A percentile compares a stretch with the other conserved stretches of the same genome.
These are phyloP conservation scores for Canariomyces notabilis DNA, from an alignment of 2,329 filamentous ascomycete genomes.

Conservation along the genomic window DNA sequence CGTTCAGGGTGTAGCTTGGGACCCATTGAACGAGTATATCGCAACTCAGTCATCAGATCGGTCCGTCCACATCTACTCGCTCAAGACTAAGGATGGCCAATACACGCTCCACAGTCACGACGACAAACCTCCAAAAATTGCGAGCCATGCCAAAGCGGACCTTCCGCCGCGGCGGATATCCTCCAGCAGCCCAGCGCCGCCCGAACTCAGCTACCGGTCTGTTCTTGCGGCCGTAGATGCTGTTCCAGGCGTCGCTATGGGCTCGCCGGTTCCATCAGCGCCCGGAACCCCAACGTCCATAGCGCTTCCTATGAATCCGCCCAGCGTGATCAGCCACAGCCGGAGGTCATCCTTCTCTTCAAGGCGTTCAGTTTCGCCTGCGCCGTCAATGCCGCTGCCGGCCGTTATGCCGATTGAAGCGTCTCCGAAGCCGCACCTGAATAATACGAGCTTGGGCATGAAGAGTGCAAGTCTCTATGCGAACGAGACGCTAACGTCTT, in stretches of 20 bases:
- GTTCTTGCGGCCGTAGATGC: constrained; percentile 55
- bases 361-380: constrained; percentile 84
- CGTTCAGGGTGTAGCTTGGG: constrained; percentile 97
- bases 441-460: constrained; percentile 55
- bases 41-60: constrained; percentile 97
- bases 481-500: constrained; percentile 94
- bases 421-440: constrained; percentile 70
- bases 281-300: constrained; percentile 90
- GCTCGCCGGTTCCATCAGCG: constrained; percentile 83
- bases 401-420: constrained; percentile 92
- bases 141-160: constrained; percentile 76
- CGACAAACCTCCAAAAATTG: constrained; percentile 70
- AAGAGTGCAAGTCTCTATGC: constrained; percentile 89
- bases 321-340: constrained; percentile 81
- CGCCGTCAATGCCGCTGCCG: constrained; percentile 86
- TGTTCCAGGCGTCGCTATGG: constrained; percentile 51
- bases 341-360: constrained; percentile 90
- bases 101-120: constrained; percentile 66
- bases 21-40: constrained; percentile 95
- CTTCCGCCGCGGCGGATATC: constrained; percentile 86
- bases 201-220: constrained; percentile 66
- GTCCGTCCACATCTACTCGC: constrained; percentile 93
- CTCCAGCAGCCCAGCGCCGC: constrained; percentile 85
- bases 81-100: constrained; percentile 94
- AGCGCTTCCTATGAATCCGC: constrained; percentile 92